Evolutionary conservation across 2,329 filamentous ascomycete genomes (phyloP), one percentile per base, ranked within the genome.

Genomic region (Aspergillus sp.): DNA sequence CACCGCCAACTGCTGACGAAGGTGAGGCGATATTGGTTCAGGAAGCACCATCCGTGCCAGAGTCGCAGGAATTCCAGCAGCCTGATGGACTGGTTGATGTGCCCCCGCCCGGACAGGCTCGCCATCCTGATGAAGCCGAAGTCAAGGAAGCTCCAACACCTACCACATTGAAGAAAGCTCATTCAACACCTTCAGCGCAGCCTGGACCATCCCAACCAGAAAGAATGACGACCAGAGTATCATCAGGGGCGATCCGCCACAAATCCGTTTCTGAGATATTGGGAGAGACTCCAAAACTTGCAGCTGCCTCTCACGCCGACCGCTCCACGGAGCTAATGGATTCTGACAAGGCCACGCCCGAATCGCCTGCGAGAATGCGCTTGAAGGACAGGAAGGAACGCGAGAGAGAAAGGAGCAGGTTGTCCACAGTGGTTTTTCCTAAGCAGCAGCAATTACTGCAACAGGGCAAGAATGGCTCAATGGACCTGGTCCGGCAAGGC

Each of bases 381-480:
- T 49, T 63, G 20, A 64, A 61, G 26, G 69, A 72, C 37, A 62
- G 63, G 24, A 76, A 72, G 43, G 67, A 73, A 19, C 72, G 68
- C 41, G 69, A 74, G 31, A 80, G 77, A 40, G 64, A 68, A 37
- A 53, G 64, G 49, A 76, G 70, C 41, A 80, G 80, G 45, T 67
- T 80, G 10, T 85, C 80, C 1, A 83, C 77, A 0, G 84, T 91
- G 3, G 71, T 89, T 0, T 91, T 93, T 52, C 80, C 82, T 2
- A 86, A 83, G 49, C 75, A 77, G 34, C 63, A 68, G 42, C 43
- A 67, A 32, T 63, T 67, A 42, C 45, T 64, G 32, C 63, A 68
- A 42, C 47, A 68, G 10, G 71, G 75, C 22, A 71, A 69, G 29
- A 43, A 46, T 19, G 58, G 61, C 19, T 48, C 50, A 13, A 47